These are phyloP conservation scores for Neurospora tetrasperma DNA, from an alignment of 495 filamentous ascomycete genomes.

Conservation along the genomic window DNA sequence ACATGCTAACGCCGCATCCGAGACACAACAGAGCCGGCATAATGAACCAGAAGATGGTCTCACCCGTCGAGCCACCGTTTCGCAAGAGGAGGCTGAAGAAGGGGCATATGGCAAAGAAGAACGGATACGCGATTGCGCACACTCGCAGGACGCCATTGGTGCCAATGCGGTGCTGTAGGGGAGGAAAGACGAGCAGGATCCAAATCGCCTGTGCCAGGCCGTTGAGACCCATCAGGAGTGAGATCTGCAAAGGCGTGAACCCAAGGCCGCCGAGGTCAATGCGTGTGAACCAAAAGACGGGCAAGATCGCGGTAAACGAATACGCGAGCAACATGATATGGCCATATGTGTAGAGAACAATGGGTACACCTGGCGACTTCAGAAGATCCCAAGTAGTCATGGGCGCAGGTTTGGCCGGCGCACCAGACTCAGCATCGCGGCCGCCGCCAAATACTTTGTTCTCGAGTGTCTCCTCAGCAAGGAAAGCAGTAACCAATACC, in stretches of 20 bases:
- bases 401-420: slow-evolving; percentile 10
- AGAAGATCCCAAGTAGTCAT: slow-evolving; percentile 47
- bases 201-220: slow-evolving; percentile 53
- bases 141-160: slow-evolving; percentile 48
- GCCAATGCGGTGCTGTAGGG: slow-evolving; percentile 45
- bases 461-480: slow-evolving; percentile 45
- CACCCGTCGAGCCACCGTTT: slow-evolving; percentile 14
- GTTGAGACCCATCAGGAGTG: slow-evolving; percentile 45
- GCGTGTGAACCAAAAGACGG: slow-evolving; percentile 53
- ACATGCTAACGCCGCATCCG: slow-evolving; percentile 55
- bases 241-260: slow-evolving; percentile 49
- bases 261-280: slow-evolving; percentile 47
- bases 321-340: slow-evolving; percentile 53
- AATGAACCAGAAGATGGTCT: slow-evolving; percentile 46
- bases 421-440: slow-evolving; percentile 13
- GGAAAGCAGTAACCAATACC: slow-evolving; percentile 36
- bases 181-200: slow-evolving; percentile 54
- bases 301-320: slow-evolving; percentile 52
- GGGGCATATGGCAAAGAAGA: slow-evolving; percentile 45
- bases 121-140: slow-evolving; percentile 45
- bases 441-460: slow-evolving; percentile 3
- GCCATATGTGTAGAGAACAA: slow-evolving; percentile 50
- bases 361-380: slow-evolving; percentile 47
- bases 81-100: slow-evolving; percentile 44
- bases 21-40: slow-evolving; percentile 28